Evolutionary conservation across 768 basidiomycete species (phyloP).

Genomic region (Terana coerulea): DNA sequence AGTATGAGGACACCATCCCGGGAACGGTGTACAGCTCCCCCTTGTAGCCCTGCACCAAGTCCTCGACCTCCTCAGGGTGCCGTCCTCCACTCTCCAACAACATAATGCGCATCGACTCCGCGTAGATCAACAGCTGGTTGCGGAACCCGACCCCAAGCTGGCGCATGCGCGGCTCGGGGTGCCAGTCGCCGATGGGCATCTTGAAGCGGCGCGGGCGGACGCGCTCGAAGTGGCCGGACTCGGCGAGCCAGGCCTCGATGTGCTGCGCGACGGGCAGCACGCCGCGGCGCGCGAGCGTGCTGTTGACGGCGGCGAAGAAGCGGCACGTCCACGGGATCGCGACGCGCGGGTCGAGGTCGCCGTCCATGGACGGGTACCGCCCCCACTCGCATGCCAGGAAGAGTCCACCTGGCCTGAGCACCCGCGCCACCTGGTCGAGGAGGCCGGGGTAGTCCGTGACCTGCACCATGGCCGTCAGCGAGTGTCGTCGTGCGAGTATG

Average conservation of each 20-base stretch:
- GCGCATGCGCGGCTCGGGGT: constrained; percentile 28
- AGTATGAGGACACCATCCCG: constrained; percentile 47
- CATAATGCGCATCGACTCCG: constrained; percentile 46
- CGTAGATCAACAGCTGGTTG: constrained; percentile 37
- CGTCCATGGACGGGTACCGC: constrained; percentile 37
- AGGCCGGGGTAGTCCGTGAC: constrained; percentile 49
- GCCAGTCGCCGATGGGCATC: constrained; percentile 62
- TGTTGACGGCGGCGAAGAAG: constrained; percentile 40
- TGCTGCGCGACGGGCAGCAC: constrained; percentile 35
- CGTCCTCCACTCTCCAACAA: constrained; percentile 38
- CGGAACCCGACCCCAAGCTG: constrained; percentile 42
- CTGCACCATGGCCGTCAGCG: constrained; percentile 35
- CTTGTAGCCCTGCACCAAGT: constrained; percentile 38
- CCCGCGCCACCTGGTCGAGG: constrained; percentile 54
- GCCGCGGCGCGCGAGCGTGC: constrained; percentile 29
- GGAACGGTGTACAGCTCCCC: constrained; percentile 42
- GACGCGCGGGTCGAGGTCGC: constrained; percentile 11
- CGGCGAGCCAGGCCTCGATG: constrained; percentile 36
- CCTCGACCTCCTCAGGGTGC: constrained; percentile 28
- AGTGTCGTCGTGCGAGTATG: constrained; percentile 12
- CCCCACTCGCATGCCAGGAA: constrained; percentile 65
- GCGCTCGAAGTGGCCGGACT: constrained; percentile 38
- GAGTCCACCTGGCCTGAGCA: constrained; percentile 68
- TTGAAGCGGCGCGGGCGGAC: constrained; percentile 31
- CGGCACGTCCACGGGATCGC: constrained; percentile 21